phyloP scores from a whole-genome alignment of 2,329 filamentous ascomycete genomes.

The Epichloe festucae region DNA sequence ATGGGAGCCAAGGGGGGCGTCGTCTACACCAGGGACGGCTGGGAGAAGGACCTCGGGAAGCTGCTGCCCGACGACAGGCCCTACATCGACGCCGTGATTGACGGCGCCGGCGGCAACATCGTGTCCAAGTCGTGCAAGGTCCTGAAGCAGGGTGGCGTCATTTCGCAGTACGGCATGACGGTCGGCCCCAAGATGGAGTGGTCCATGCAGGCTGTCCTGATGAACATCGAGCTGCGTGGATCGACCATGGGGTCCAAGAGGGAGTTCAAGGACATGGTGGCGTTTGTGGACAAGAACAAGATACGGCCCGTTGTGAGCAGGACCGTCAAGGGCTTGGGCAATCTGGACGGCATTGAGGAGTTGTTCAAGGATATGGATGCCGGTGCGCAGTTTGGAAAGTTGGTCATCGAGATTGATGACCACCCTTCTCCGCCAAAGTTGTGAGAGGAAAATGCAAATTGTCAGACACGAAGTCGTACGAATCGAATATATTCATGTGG shows the following conservation, averaged over 20 bases:
- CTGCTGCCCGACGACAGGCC: conserved; percentile 52
- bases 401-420: conserved; percentile 61
- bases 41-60: conserved; percentile 62
- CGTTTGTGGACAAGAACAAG: conserved; percentile 61
- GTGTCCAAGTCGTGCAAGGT: conserved; percentile 54
- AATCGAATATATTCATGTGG: too few relatives aligned
- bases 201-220: conserved; percentile 69
- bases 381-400: conserved; percentile 80
- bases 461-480: not conserved
- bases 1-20: conserved; percentile 80
- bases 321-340: conserved; percentile 58
- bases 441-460: conserved; percentile 12
- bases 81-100: conserved; percentile 71
- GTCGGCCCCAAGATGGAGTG: conserved; percentile 74
- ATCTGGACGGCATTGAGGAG: conserved; percentile 64
- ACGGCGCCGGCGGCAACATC: conserved; percentile 81
- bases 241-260: conserved; percentile 82
- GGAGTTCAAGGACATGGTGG: conserved; percentile 86
- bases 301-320: conserved; percentile 69
- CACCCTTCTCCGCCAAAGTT: conserved; percentile 25
- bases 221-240: conserved; percentile 77
- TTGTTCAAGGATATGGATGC: conserved; percentile 83
- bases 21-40: conserved; percentile 62
- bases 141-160: conserved; percentile 71
- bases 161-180: conserved; percentile 87